Conservation (phyloP, 1,139 yeast species). For the Protomyces macrosporus region DNA sequence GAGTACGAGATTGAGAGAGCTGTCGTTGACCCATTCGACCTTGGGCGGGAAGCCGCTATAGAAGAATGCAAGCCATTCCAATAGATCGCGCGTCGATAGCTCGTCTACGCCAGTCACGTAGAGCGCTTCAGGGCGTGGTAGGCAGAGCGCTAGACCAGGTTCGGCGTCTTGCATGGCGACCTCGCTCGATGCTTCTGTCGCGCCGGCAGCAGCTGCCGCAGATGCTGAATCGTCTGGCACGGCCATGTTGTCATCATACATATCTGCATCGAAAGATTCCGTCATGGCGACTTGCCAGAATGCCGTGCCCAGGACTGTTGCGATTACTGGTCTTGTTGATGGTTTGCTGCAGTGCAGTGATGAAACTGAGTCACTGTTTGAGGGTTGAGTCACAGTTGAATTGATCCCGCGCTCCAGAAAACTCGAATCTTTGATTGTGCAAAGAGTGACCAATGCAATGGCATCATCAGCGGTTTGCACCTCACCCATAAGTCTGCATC, state of each 20-base stretch:
- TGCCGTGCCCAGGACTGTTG: neutral
- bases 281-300: slow-evolving; percentile 21
- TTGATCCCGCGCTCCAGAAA: too few relatives aligned
- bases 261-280: slow-evolving; percentile 11
- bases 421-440: too few relatives aligned
- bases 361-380: neutral
- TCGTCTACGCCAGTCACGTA: slow-evolving; percentile 24
- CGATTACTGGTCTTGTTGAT: too few relatives aligned
- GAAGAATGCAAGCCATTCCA: slow-evolving; percentile 9
- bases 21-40: slow-evolving; percentile 27
- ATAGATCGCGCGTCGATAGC: slow-evolving; percentile 25
- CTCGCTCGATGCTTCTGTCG: neutral
- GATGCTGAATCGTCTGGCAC: neutral
- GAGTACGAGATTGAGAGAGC: slow-evolving; percentile 14
- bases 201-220: neutral
- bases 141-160: too few relatives aligned
- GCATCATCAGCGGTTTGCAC: too few relatives aligned
- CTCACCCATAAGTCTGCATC: too few relatives aligned
- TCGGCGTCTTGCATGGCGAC: neutral
- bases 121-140: slow-evolving; percentile 21
- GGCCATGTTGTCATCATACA: slow-evolving; percentile 14
- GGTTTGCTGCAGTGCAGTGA: neutral
- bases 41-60: slow-evolving; percentile 3
- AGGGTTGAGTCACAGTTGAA: too few relatives aligned
- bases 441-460: too few relatives aligned